Conservation (phyloP, 2,329 filamentous ascomycete genomes). For the Aspergillus pseudotamarii region DNA sequence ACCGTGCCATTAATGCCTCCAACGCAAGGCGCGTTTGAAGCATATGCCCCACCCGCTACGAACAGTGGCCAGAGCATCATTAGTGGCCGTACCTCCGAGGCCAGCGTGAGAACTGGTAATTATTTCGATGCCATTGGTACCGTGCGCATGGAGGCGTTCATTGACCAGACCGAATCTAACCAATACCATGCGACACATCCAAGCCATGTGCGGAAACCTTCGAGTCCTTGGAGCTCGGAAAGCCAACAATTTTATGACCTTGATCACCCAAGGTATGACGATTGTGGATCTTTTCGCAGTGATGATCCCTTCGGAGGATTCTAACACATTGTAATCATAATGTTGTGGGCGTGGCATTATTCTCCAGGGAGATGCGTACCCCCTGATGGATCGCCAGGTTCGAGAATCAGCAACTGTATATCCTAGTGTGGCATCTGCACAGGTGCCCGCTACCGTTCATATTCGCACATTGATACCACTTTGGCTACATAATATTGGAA, state of each 20-base stretch:
- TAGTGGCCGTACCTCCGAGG: slow-evolving; percentile 57
- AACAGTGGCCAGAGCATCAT: slow-evolving; percentile 45
- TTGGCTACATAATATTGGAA: neutral
- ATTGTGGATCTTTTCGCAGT: slow-evolving; percentile 40
- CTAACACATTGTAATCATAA: slow-evolving; percentile 22
- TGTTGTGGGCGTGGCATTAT: neutral
- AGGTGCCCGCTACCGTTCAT: neutral
- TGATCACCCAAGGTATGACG: slow-evolving; percentile 39
- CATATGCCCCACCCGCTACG: slow-evolving; percentile 45
- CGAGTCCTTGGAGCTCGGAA: slow-evolving; percentile 36
- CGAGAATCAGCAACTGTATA: neutral
- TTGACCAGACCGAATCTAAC: slow-evolving; percentile 55
- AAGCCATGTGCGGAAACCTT: slow-evolving; percentile 33
- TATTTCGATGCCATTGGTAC: slow-evolving; percentile 91
- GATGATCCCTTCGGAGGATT: slow-evolving; percentile 53
- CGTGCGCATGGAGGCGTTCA: slow-evolving; percentile 96
- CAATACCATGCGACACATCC: slow-evolving; percentile 25
- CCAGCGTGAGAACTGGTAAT: slow-evolving; percentile 53
- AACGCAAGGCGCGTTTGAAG: slow-evolving; percentile 59
- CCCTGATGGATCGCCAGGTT: neutral
- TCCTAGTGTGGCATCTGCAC: neutral
- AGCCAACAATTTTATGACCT: slow-evolving; percentile 30
- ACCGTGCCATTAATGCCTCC: slow-evolving; percentile 37
- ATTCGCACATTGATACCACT: neutral
- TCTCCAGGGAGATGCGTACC: neutral